Evolutionary conservation across 2,329 filamentous ascomycete genomes (phyloP), one percentile per base, ranked within the genome.

Genomic region (Camillea tinctor): DNA sequence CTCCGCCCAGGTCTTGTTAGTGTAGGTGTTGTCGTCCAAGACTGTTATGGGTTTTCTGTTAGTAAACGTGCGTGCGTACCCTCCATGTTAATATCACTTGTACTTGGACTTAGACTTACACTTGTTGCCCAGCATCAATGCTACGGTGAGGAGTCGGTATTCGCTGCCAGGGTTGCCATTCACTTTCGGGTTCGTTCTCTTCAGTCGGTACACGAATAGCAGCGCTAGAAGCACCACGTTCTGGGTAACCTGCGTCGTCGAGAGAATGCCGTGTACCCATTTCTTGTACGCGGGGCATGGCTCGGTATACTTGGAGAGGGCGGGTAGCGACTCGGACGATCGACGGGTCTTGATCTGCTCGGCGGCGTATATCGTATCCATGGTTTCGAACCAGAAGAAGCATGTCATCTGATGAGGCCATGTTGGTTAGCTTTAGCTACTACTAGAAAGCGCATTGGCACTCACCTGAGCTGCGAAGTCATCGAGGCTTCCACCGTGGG

Each of bases 1-100:
- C 70, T 99, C 95, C 2, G 94, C 95, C 95, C 95, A 99, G 0
- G 95, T 99, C 81, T 98, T 97, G 80, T 99, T 99, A 44, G 95
- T 98, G 77, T 99, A 99, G 0, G 95, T 98, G 75, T 98, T 99
- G 75, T 99, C 95, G 73, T 99, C 95, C 69, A 99, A 80, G 73
- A 98, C 89, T 92, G 64, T 24, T 58, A 59, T 8, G 8, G 4
- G 8, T 30, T 54, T 40, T 26, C 26, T 54, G 55, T 52, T 64
- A 60, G 68, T 50, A 21, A 49, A 17, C 44, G 26, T 30, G 17
- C 56, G 50, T 58, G 57, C n/a, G 60, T 55, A 15, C 20, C n/a
- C 56, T 21, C 8, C 13, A 50, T 23, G 2, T 26, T 40, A 26
- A 58, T 7, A 6, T 30, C 30, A 7, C 53, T 50, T 20, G 9